These are phyloP conservation scores for Serendipita sp. DNA, from an alignment of 768 basidiomycete species.

Conservation along the genomic window DNA sequence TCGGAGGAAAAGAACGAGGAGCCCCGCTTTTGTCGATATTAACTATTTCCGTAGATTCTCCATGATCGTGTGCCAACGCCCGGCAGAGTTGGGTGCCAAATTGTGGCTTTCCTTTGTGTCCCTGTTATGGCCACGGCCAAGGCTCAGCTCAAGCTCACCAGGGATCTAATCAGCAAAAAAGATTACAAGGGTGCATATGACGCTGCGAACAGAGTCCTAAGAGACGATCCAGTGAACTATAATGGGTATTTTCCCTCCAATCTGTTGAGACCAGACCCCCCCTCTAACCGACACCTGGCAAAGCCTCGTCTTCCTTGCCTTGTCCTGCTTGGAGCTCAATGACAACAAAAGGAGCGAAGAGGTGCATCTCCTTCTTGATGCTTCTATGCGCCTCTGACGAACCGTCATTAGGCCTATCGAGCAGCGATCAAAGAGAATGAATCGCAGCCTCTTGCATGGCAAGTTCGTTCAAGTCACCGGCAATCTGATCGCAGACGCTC, in stretches of 20 bases:
- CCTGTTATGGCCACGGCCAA: neutral
- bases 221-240: conserved; percentile 70
- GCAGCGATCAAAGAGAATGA: conserved; percentile 59
- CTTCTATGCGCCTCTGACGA: conserved; percentile 11
- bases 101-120: neutral
- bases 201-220: conserved; percentile 47
- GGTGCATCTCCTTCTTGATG: conserved; percentile 34
- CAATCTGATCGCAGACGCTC: conserved; percentile 2
- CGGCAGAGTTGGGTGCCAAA: too few species aligned
- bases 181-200: conserved; percentile 53
- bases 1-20: too few species aligned
- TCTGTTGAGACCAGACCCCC: neutral
- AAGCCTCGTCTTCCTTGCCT: conserved; percentile 74
- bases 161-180: conserved; percentile 60
- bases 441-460: conserved; percentile 64
- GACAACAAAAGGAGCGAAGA: conserved; percentile 63
- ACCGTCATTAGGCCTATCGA: conserved; percentile 45
- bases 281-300: neutral
- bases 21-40: too few species aligned
- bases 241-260: conserved; percentile 48
- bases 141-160: conserved; percentile 60
- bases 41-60: too few species aligned
- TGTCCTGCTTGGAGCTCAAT: conserved; percentile 62
- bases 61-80: too few species aligned
- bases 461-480: conserved; percentile 32